Percentiles rank a stretch among this genome's conserved stretches.
phyloP scores from a whole-genome alignment of 805 yeast genomes.

The Isabelozyma gotoi region DNA sequence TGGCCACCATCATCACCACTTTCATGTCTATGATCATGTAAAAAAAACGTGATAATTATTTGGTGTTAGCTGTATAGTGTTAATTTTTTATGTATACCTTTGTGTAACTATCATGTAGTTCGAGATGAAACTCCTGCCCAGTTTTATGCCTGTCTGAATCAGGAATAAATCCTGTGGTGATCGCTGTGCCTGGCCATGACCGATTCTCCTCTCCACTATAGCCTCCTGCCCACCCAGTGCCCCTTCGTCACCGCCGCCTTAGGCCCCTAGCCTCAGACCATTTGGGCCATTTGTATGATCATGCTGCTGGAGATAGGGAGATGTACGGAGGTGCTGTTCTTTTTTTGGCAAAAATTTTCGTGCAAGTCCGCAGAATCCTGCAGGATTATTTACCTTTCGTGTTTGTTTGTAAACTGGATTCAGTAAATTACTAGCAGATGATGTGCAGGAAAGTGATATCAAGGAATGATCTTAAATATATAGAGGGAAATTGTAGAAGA shows the following conservation, averaged over 20 bases:
- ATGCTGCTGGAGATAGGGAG: too few relatives aligned
- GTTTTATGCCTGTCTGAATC: background rate
- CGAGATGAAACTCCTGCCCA: background rate
- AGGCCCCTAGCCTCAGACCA: too few relatives aligned
- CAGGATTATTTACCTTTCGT: background rate
- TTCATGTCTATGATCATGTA: conserved; percentile 28
- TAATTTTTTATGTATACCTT: too few relatives aligned
- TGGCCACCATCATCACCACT: conserved; percentile 25
- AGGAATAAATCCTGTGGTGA: background rate
- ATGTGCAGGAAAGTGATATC: background rate
- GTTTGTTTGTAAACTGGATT: background rate
- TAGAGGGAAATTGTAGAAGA: background rate
- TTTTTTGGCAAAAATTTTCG: background rate
- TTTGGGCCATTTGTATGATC: too few relatives aligned
- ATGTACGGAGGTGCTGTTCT: background rate
- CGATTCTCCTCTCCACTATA: too few relatives aligned
- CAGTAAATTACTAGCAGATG: background rate
- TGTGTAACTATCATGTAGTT: background rate
- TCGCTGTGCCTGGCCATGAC: too few relatives aligned
- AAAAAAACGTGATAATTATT: background rate
- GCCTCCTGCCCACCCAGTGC: too few relatives aligned
- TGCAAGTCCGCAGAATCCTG: background rate
- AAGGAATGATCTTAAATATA: background rate
- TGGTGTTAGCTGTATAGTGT: background rate
- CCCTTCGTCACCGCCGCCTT: too few relatives aligned